These are phyloP conservation scores for Polychytrium aggregatum DNA, from an alignment of 192 early-diverging fungal species.

Conservation along the genomic window DNA sequence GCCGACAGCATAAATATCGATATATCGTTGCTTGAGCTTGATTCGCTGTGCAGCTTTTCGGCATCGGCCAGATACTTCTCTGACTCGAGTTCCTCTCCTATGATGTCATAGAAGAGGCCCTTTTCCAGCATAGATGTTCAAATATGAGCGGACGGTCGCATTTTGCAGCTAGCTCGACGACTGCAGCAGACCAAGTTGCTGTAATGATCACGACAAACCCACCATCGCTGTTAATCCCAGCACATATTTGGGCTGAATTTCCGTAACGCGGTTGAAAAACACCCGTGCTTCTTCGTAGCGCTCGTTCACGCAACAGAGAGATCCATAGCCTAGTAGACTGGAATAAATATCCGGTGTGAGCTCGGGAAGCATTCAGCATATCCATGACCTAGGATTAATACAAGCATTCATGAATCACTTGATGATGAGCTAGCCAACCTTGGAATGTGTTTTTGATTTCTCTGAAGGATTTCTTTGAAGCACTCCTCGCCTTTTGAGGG, in stretches of 20 bases:
- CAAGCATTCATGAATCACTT: too few relatives aligned
- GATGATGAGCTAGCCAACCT: slow-evolving; percentile 7
- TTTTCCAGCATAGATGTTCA: slow-evolving; percentile 3
- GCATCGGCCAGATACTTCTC: slow-evolving; percentile 29
- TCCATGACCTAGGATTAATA: background rate
- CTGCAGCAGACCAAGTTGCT: background rate
- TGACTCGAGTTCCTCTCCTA: slow-evolving; percentile 37
- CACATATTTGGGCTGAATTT: slow-evolving; percentile 35
- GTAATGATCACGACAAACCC: background rate
- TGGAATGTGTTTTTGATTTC: slow-evolving; percentile 42
- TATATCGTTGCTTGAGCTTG: too few relatives aligned
- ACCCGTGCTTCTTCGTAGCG: slow-evolving; percentile 42
- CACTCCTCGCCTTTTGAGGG: slow-evolving; percentile 38
- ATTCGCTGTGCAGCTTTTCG: too few relatives aligned
- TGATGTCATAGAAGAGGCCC: slow-evolving; percentile 42
- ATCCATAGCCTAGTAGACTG: slow-evolving; percentile 35
- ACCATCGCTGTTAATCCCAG: slow-evolving; percentile 8
- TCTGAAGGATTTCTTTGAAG: slow-evolving; percentile 36
- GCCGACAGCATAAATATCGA: slow-evolving; percentile 18
- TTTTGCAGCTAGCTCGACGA: background rate
- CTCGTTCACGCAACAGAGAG: slow-evolving; percentile 30
- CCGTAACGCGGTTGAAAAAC: slow-evolving; percentile 30
- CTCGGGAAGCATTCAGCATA: too few relatives aligned
- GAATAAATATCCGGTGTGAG: too few relatives aligned
- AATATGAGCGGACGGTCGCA: too few relatives aligned